Evolutionary conservation across 1,139 yeast species (phyloP).

Genomic region (Lodderomyces theae): DNA sequence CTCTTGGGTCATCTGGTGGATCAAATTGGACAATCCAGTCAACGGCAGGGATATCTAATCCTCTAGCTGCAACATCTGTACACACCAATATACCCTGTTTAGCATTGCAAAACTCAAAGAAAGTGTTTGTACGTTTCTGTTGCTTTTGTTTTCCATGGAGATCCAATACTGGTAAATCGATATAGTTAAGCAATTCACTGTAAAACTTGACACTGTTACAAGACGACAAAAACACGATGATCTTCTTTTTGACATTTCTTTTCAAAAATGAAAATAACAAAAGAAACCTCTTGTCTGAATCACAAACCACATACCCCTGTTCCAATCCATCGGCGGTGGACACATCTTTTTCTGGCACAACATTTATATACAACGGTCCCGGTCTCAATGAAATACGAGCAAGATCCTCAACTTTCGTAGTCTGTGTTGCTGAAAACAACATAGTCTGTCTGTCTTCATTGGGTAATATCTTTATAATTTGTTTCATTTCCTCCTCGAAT

Average conservation of each 20-base stretch:
- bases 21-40: conserved; percentile 98
- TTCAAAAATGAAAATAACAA: conserved; percentile 88
- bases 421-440: conserved; percentile 97
- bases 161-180: conserved; percentile 93
- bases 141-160: conserved; percentile 98
- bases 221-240: conserved; percentile 91
- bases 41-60: conserved; percentile 93
- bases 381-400: conserved; percentile 94
- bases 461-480: conserved; percentile 90
- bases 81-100: conserved; percentile 89
- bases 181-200: conserved; percentile 90
- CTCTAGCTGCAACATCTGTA: conserved; percentile 98
- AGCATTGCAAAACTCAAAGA: conserved; percentile 96
- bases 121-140: conserved; percentile 95
- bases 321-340: conserved; percentile 97
- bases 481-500: conserved; percentile 97
- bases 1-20: conserved; percentile 99
- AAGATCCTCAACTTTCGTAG: conserved; percentile 96
- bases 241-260: conserved; percentile 84
- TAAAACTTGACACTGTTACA: conserved; percentile 97
- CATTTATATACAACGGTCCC: conserved; percentile 95
- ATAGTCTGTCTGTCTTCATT: conserved; percentile 92
- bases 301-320: conserved; percentile 98
- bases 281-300: conserved; percentile 89
- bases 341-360: conserved; percentile 74